Evolutionary conservation across 2,329 filamentous ascomycete species (phyloP).

Genomic region (Nemania serpens): DNA sequence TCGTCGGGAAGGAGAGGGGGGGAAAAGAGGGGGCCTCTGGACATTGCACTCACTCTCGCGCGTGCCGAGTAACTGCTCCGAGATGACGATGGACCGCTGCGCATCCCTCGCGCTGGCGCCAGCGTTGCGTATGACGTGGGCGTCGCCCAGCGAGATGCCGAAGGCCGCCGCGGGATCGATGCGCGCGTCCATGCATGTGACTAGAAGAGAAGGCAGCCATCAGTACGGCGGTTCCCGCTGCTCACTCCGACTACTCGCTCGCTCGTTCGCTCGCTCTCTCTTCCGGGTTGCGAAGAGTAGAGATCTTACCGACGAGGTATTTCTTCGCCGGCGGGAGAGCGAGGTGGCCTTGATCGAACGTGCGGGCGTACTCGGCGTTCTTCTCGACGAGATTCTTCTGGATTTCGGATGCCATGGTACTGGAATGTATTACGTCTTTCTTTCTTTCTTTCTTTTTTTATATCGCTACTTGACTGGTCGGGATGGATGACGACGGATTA

Average conservation of each 20-base stretch:
- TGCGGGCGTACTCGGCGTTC: slow-evolving; percentile 61
- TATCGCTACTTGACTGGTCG: neutral
- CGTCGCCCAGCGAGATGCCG: slow-evolving; percentile 73
- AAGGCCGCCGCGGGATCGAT: slow-evolving; percentile 70
- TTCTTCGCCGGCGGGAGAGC: slow-evolving; percentile 71
- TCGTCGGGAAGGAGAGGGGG: too few relatives aligned
- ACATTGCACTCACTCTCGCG: slow-evolving; percentile 54
- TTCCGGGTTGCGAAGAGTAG: too few relatives aligned
- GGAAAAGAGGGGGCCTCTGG: too few relatives aligned
- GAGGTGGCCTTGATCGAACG: slow-evolving; percentile 69
- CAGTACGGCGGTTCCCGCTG: neutral
- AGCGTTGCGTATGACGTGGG: slow-evolving; percentile 78
- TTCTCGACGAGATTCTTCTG: slow-evolving; percentile 60
- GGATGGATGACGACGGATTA: too few relatives aligned
- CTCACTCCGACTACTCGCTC: neutral
- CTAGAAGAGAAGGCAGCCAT: slow-evolving; percentile 38
- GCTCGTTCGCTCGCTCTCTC: neutral
- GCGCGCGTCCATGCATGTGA: slow-evolving; percentile 85
- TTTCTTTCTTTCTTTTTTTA: neutral
- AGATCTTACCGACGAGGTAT: slow-evolving; percentile 62
- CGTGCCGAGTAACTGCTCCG: slow-evolving; percentile 77
- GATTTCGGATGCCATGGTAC: slow-evolving; percentile 44
- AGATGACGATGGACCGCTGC: slow-evolving; percentile 76
- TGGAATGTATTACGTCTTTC: neutral
- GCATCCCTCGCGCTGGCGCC: slow-evolving; percentile 70